A percentile compares a stretch with the other conserved stretches of the same genome.
Conservation (phyloP, 2,329 filamentous ascomycete genomes). For the Aureobasidium sp. region DNA sequence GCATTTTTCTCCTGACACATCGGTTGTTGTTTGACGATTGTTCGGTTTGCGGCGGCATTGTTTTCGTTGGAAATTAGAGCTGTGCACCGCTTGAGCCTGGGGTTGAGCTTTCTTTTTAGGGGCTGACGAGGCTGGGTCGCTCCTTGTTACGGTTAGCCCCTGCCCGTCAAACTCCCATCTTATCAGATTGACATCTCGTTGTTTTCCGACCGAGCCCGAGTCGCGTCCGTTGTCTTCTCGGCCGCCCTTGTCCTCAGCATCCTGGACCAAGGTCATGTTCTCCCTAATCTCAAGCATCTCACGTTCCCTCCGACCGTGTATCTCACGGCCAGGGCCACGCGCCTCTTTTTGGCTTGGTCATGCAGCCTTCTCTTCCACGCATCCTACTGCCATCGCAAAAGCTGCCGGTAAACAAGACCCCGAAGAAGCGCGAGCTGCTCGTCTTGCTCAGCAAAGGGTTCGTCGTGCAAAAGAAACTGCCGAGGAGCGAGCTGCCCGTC, state of each 20-base stretch:
- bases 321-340: not conserved
- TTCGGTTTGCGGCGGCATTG: constrained; percentile 11
- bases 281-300: not conserved
- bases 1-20: constrained; percentile 7
- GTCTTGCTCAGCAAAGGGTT: not conserved
- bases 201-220: not conserved
- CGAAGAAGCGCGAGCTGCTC: not conserved
- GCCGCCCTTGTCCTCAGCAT: not conserved
- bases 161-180: not conserved
- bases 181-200: not conserved
- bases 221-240: not conserved
- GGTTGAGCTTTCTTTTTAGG: constrained; percentile 1
- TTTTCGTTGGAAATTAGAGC: constrained; percentile 12
- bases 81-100: not conserved
- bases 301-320: not conserved
- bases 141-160: not conserved
- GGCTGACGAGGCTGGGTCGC: not conserved
- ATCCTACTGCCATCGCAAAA: not conserved
- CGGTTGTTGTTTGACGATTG: not conserved
- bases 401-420: not conserved
- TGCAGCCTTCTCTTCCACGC: not conserved
- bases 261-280: not conserved
- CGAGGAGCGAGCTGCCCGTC: not conserved
- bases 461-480: not conserved
- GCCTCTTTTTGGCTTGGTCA: not conserved